Base-by-base conservation (phyloP, 1,284 basidiomycete species). In the Vanrija sp. region DNA sequence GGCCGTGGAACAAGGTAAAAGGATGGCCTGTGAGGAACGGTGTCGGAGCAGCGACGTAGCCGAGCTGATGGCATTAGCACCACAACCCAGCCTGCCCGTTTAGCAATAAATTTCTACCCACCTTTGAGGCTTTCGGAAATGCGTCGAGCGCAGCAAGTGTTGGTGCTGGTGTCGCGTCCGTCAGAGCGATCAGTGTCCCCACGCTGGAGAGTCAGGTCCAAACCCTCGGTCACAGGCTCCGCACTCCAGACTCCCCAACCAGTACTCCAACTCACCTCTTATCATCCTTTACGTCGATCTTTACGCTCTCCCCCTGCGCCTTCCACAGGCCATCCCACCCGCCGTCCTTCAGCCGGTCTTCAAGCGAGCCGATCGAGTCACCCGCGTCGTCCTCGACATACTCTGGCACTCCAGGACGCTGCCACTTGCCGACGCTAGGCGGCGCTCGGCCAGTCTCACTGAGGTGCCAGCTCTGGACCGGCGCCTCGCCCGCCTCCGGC, bases 1-100 rank as follows among this genome's bases (percentile, higher is more conserved):
- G 77, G 50, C 85, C 83, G 60, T 83, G 76, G 62, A 91, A 85
- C 2, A 94, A 77, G 0, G 91, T 93, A 47, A 87, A 83, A 1
- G 87, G 86, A 19, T 86, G 79, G 10, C 88, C 89, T 0, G 89
- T 93, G 19, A 91, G 79, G 71, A 94, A 94, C 0, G 91, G 90
- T 0, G 91, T 94, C 0, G 87, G 86, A 0, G 89, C 81, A 0
- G 85, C 86, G 14, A 88, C 72, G 19, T 91, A 79, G 15, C 89
- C 89, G 38, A 89, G 73, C 85, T 89, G 64, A 14, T 43, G 38
- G 10, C 34, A 10, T 34, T 25, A 23, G 21, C 28, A 46, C 21
- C 21, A 5, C 21, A 23, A 23, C 21, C 21, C 21, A 23, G 21
- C 3, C 21, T 23, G 3, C 21, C 21, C 21, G 21, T 23, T 23